Percentiles rank a stretch among this genome's conserved stretches.
phyloP scores from a whole-genome alignment of 371 early-diverging fungal genomes.

The Lichtheimia ramosa region DNA sequence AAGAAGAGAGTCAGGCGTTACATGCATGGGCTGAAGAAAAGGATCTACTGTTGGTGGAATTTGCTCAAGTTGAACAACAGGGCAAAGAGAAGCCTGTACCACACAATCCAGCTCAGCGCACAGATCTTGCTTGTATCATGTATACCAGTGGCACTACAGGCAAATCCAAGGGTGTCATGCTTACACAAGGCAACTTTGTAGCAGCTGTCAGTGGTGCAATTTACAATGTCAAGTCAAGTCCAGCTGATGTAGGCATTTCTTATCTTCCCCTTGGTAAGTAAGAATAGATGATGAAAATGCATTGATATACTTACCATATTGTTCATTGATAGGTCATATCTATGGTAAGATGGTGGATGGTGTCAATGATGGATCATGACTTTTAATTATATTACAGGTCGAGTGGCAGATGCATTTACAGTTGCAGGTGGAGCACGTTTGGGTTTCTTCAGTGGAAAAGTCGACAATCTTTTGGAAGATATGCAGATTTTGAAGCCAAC shows the following conservation, averaged over 20 bases:
- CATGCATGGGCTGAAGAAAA: conserved; percentile 52
- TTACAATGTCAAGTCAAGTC: conserved; percentile 61
- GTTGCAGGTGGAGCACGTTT: conserved; percentile 56
- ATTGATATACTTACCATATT: conserved; percentile 25
- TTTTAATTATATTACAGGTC: conserved; percentile 9
- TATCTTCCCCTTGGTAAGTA: conserved; percentile 91
- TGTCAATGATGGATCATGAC: too few relatives aligned
- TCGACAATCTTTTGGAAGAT: conserved; percentile 81
- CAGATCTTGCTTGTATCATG: conserved; percentile 85
- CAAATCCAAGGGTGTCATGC: conserved; percentile 72
- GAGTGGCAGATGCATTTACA: conserved; percentile 38
- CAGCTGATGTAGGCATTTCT: conserved; percentile 82
- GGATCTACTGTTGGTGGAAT: conserved; percentile 48
- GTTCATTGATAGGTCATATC: conserved; percentile 65
- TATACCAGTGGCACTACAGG: conserved; percentile 95
- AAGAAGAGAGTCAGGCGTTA: conserved; percentile 27
- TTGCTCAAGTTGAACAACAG: conserved; percentile 63
- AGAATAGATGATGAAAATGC: conserved; percentile 63
- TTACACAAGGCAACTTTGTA: conserved; percentile 81
- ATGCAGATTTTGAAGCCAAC: conserved; percentile 80
- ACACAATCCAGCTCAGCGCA: conserved; percentile 41
- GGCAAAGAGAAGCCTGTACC: conserved; percentile 39
- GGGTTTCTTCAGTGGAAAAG: conserved; percentile 87
- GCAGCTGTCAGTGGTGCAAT: conserved; percentile 63
- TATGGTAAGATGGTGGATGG: conserved; percentile 75